These are phyloP conservation scores for Rhodotorula taiwanensis DNA, from an alignment of 768 basidiomycete genomes.

Conservation along the genomic window DNA sequence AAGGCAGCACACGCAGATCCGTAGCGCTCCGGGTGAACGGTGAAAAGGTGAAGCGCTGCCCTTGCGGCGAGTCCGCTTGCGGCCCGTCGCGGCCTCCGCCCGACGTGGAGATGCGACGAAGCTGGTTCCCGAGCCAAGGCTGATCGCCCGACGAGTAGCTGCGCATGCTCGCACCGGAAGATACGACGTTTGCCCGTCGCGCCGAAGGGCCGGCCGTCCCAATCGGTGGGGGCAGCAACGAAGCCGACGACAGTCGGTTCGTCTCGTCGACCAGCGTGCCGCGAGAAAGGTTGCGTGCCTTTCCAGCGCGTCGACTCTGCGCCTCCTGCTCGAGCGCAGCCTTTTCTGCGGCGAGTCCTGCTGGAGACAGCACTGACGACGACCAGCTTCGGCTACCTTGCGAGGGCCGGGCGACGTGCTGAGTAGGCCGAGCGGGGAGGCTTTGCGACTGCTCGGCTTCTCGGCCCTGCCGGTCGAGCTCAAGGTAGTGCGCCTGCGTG, in stretches of 20 bases:
- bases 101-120: slow-evolving; percentile 24
- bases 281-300: slow-evolving; percentile 10
- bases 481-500: slow-evolving; percentile 68
- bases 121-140: slow-evolving; percentile 32
- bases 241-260: slow-evolving; percentile 9
- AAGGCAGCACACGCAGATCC: slow-evolving; percentile 28
- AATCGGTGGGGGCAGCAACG: not conserved
- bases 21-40: slow-evolving; percentile 31
- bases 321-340: slow-evolving; percentile 59
- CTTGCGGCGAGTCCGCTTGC: slow-evolving; percentile 3
- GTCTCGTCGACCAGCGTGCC: slow-evolving; percentile 9
- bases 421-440: no score
- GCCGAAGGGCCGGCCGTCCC: not conserved
- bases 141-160: slow-evolving; percentile 32
- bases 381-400: slow-evolving; percentile 53
- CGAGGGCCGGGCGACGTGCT: no score
- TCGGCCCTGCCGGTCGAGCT: slow-evolving; percentile 73
- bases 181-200: slow-evolving; percentile 5
- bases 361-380: slow-evolving; percentile 65
- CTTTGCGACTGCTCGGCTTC: slow-evolving; percentile 49
- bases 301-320: slow-evolving; percentile 11
- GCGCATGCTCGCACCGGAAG: slow-evolving; percentile 22
- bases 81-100: slow-evolving; percentile 8
- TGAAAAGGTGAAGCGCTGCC: slow-evolving; percentile 4
- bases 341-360: slow-evolving; percentile 73